Conservation (phyloP, 495 filamentous ascomycete genomes). For the Podospora fimiseda region DNA sequence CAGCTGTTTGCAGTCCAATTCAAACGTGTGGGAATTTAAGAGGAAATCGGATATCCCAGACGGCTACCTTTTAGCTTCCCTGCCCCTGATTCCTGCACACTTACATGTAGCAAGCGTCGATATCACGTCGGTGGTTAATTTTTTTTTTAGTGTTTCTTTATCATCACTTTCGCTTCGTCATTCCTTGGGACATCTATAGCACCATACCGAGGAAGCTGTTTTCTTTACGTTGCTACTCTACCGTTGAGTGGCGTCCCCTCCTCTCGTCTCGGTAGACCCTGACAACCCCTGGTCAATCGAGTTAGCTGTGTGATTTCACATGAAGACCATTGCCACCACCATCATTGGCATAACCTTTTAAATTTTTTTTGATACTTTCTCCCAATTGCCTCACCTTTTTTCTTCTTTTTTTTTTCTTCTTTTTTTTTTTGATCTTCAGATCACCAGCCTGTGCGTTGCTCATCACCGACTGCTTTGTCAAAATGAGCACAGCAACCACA, state of each 20-base stretch:
- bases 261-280: not conserved
- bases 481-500: not conserved
- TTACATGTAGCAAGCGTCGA: slow-evolving; percentile 1
- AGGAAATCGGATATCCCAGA: not conserved
- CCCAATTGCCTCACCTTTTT: not conserved
- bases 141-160: not conserved
- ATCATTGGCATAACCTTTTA: not conserved
- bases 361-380: not conserved
- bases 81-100: not conserved
- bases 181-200: slow-evolving; percentile 3
- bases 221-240: not conserved
- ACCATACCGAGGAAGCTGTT: slow-evolving; percentile 2
- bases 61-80: not conserved
- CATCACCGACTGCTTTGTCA: not conserved
- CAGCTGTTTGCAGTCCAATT: not conserved
- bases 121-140: not conserved
- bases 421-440: not conserved
- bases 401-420: not conserved
- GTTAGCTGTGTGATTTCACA: not conserved
- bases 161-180: not conserved
- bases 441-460: not conserved
- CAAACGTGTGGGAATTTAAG: not conserved
- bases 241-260: not conserved
- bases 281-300: not conserved
- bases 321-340: not conserved